Conservation (phyloP, 2,329 filamentous ascomycete species). For the Nectriaceae sp. region DNA sequence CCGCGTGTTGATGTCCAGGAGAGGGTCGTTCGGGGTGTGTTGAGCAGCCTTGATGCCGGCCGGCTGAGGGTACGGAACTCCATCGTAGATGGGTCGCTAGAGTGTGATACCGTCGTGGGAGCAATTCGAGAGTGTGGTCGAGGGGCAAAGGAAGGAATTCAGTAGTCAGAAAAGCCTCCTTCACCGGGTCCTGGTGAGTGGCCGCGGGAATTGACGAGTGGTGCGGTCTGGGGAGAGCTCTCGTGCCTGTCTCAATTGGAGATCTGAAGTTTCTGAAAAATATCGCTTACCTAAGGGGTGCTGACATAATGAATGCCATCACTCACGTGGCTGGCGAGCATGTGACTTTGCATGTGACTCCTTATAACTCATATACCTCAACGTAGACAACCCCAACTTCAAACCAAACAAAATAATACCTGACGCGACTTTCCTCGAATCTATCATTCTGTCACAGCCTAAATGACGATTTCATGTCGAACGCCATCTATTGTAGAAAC, state of each 20-base stretch:
- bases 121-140: not conserved
- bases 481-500: too few species aligned
- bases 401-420: too few species aligned
- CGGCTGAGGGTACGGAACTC: slow-evolving; percentile 37
- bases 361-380: too few species aligned
- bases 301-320: slow-evolving; percentile 19
- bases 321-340: too few species aligned
- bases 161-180: slow-evolving; percentile 13
- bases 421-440: too few species aligned
- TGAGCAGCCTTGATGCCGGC: slow-evolving; percentile 36
- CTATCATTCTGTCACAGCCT: too few species aligned
- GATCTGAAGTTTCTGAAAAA: slow-evolving; percentile 30
- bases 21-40: slow-evolving; percentile 24
- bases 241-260: slow-evolving; percentile 17
- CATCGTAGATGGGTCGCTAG: slow-evolving; percentile 29
- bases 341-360: too few species aligned
- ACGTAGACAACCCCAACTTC: too few species aligned
- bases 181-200: slow-evolving; percentile 21
- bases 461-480: too few species aligned
- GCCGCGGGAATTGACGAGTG: slow-evolving; percentile 26
- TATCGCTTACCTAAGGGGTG: slow-evolving; percentile 11
- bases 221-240: slow-evolving; percentile 17
- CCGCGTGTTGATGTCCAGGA: slow-evolving; percentile 37
- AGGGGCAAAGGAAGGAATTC: not conserved
- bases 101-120: slow-evolving; percentile 8